Base-by-base conservation (phyloP, 1,139 yeast genomes). In the Eremothecium gossypii region DNA sequence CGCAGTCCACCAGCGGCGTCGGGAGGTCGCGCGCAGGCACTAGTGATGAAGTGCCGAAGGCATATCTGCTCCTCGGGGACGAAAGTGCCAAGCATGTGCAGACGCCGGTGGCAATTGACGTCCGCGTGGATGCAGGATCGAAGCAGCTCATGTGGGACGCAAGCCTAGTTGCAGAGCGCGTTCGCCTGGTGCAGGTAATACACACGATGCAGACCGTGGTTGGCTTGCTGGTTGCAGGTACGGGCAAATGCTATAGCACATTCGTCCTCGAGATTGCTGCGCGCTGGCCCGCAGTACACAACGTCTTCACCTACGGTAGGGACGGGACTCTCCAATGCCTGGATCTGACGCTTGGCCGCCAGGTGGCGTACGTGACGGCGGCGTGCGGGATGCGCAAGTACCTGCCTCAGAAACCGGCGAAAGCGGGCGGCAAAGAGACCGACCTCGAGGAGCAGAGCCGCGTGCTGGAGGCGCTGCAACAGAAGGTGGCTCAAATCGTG, bases 401-500 rank as follows among this genome's bases (percentile, higher is more conserved):
- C 14, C 29, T 34, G 14, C 27, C 27, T 5, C 37, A 37, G 12
- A 31, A 33, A 11, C 31, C 38, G 8, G 28, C 13, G 20, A 33
- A 27, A 11, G 14, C 23, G 4, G 17, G 34, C 8, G 44, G 38
- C 14, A 20, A 30, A 12, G 14, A 9, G 7, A 17, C 33, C 11
- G 29, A 23, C 14, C 31, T 41, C 9, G 39, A 40, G 33, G 42
- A 46, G 33, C 50, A 50, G 30, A 26, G 23, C 20, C 42, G 45
- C 23, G 36, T 49, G 14, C 36, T 44, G 5, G 41, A 39, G 2
- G 43, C 45, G 13, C 30, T 58, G 7, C 41, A 47, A 4, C 46
- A 41, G 28, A 40, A 49, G 32, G 42, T 58, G 8, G 50, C 50
- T 38, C 43, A 38, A 7, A 53, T 58, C 27, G 41, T 51, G 10